Percentiles rank a stretch among this genome's conserved stretches.
phyloP scores from a whole-genome alignment of 1,284 basidiomycete genomes.

The Calocybe gambosa region DNA sequence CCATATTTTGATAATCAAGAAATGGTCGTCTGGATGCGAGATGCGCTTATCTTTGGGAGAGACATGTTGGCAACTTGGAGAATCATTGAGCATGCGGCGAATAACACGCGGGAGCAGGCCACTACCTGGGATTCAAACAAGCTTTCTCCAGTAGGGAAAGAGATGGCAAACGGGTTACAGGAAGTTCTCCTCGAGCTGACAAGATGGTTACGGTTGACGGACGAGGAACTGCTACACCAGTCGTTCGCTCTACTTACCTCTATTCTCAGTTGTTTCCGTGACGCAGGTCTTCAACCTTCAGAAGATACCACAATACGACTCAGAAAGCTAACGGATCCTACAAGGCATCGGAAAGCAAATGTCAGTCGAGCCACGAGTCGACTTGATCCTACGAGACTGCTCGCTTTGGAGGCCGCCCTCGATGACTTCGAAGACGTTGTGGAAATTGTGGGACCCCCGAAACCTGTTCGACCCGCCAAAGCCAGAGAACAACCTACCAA shows the following conservation, averaged over 20 bases:
- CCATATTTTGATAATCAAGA: conserved; percentile 70
- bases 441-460: conserved; percentile 24
- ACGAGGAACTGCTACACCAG: conserved; percentile 84
- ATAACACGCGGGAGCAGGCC: conserved; percentile 23
- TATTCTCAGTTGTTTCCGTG: conserved; percentile 65
- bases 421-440: conserved; percentile 52
- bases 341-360: conserved; percentile 36
- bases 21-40: conserved; percentile 96
- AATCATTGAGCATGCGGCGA: conserved; percentile 69
- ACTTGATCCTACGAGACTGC: conserved; percentile 51
- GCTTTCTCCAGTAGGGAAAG: conserved; percentile 49
- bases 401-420: conserved; percentile 53
- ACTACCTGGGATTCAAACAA: conserved; percentile 21
- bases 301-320: conserved; percentile 49
- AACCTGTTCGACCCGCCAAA: conserved; percentile 14
- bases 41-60: conserved; percentile 86
- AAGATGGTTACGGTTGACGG: conserved; percentile 86
- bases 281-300: conserved; percentile 46
- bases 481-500: conserved; percentile 3
- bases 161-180: conserved; percentile 76
- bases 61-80: conserved; percentile 78
- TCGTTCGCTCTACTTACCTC: conserved; percentile 78
- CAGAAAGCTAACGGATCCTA: conserved; percentile 52
- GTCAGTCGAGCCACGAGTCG: conserved; percentile 40
- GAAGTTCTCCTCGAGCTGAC: conserved; percentile 72